Base-by-base conservation (phyloP, 306 rosid species). In the Citrullus mucosospermus region DNA sequence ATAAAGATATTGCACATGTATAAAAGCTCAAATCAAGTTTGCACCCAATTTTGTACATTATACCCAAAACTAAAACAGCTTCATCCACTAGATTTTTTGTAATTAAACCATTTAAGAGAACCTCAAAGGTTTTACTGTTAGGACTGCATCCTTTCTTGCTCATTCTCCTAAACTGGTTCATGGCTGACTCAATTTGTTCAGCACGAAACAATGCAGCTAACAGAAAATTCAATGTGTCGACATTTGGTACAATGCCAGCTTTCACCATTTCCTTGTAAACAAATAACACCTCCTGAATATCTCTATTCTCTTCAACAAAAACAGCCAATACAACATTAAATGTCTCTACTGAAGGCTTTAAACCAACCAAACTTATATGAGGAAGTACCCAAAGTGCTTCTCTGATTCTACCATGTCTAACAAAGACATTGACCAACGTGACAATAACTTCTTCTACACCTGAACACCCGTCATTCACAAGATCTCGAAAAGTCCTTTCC, bases 211-310 rank as follows among this genome's bases (percentile, higher is more conserved):
- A 85, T 13, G 80, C 86, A 81, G 89, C 88, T 87, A 95, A 80
- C 91, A 95, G 86, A 80, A 56, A 81, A 81, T 95, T 95, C 87
- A 95, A 84, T 62, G 96, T 92, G 12, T 89, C 86, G 38, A 89
- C 79, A 7, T 79, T 86, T 12, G 98, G 98, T 12, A 85, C 60
- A 41, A 84, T 63, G 62, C 97, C 91, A 9, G 89, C 86, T 79
- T 90, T 92, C 83, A 95, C 92, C 85, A 95, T 89, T 87, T 95
- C 98, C 66, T 95, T 95, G 82, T 95, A 95, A 80, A 92, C 90
- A 79, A 89, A 89, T 84, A 95, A 77, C 2, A 87, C 84, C 4
- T 91, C 87, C 56, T 70, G 88, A 81, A 92, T 85, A 76, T 81
- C 87, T 71, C 89, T 81, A 76, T 79, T 85, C 74, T 80, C 84